Conservation (phyloP, 1,284 basidiomycete genomes). For the Pterula multifida region DNA sequence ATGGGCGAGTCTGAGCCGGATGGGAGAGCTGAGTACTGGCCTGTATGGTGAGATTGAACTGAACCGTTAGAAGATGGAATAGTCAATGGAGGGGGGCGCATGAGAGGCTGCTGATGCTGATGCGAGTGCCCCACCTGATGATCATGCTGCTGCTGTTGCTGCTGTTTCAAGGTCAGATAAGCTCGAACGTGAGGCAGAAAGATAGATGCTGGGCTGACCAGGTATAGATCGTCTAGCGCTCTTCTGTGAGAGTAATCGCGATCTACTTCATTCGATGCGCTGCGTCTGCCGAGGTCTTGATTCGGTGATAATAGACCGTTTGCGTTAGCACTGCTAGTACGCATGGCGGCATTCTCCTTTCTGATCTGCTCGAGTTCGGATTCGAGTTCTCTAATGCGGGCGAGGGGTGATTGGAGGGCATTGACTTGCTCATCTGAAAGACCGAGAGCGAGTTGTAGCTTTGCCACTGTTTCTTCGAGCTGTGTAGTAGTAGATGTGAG, state of each 20-base stretch:
- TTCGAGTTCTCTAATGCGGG: constrained; percentile 65
- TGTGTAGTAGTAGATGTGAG: constrained; percentile 17
- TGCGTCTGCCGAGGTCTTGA: background rate
- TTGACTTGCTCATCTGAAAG: constrained; percentile 59
- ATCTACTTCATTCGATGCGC: background rate
- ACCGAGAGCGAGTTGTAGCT: constrained; percentile 60
- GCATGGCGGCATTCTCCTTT: constrained; percentile 58
- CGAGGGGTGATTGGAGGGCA: constrained; percentile 52
- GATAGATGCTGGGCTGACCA: constrained; percentile 16
- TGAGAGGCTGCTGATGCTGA: constrained; percentile 13
- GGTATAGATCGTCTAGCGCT: constrained; percentile 42
- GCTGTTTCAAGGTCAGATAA: background rate
- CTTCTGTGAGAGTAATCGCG: constrained; percentile 36
- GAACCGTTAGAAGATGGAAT: background rate
- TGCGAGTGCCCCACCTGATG: constrained; percentile 10
- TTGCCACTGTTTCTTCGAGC: constrained; percentile 74
- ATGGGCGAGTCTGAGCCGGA: constrained; percentile 9
- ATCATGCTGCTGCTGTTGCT: background rate
- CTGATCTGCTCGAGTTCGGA: constrained; percentile 57
- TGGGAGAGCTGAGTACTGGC: constrained; percentile 1
- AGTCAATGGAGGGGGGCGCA: background rate
- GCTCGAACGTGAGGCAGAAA: background rate
- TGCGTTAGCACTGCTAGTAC: constrained; percentile 35
- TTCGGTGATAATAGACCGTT: constrained; percentile 23
- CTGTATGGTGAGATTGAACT: background rate